Conservation (phyloP, 768 basidiomycete genomes). For the Lactarius sp. region DNA sequence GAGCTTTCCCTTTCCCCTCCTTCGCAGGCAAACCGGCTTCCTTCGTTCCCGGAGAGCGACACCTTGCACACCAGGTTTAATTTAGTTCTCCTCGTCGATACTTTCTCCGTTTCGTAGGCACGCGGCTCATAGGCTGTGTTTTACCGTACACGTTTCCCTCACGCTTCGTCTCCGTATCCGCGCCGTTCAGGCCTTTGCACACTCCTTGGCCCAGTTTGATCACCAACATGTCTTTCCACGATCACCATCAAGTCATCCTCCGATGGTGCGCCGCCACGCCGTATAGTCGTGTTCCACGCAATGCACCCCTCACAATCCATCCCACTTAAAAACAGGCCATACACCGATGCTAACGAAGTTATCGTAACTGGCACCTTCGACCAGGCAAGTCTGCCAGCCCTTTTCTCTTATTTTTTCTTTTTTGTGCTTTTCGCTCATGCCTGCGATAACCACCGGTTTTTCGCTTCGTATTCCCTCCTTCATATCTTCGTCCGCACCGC, state of each 20-base stretch:
- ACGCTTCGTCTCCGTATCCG: not conserved
- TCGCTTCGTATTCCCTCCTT: slow-evolving; percentile 26
- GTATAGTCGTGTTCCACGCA: slow-evolving; percentile 14
- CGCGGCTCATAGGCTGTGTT: not conserved
- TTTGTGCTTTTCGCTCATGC: slow-evolving; percentile 15
- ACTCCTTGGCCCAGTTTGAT: not conserved
- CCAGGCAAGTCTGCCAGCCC: slow-evolving; percentile 23
- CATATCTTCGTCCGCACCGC: slow-evolving; percentile 10
- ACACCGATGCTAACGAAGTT: slow-evolving; percentile 24
- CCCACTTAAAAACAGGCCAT: slow-evolving; percentile 24
- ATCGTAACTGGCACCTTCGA: slow-evolving; percentile 27
- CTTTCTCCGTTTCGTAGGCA: not conserved
- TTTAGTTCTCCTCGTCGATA: not conserved
- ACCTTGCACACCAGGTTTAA: not conserved
- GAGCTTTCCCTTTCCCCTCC: not conserved
- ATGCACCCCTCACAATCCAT: not conserved
- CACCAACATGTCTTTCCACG: slow-evolving; percentile 12
- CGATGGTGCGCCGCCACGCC: slow-evolving; percentile 22
- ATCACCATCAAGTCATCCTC: slow-evolving; percentile 20
- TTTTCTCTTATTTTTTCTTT: not conserved
- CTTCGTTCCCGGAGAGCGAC: slow-evolving; percentile 8
- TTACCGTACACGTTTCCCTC: slow-evolving; percentile 11
- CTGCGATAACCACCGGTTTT: slow-evolving; percentile 19
- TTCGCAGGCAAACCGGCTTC: not conserved
- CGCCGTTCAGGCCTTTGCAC: not conserved